Base-by-base conservation (phyloP, 2,329 filamentous ascomycete genomes). In the Akanthomyces dipterigenus region DNA sequence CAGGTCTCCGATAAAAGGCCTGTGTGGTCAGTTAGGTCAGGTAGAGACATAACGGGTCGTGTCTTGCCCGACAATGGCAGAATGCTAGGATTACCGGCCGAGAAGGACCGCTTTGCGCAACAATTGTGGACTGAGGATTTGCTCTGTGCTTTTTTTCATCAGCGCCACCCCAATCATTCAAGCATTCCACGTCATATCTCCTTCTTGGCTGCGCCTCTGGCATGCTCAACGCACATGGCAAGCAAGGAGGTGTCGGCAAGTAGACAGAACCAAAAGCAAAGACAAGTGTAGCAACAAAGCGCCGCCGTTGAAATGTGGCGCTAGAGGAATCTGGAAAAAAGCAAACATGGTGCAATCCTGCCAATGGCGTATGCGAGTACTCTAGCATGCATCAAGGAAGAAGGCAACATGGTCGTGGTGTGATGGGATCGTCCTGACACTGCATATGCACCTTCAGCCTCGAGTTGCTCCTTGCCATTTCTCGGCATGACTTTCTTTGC, bases 281-380 rank as follows among this genome's bases (percentile, higher is more conserved):
- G 16, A 20, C 3, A 26, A 9, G 7, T 11, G 31, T 34, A 34
- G 42, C 38, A 48, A n/a, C 12, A 28, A 36, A 57, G 20, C 20
- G 53, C 40, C 34, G 45, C 55, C 55, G 45, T 50, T 58, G 22
- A 31, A 31, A 20, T 20, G 55, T 58, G 55, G 55, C 55, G 55
- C 16, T 14, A 18, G 40, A 2, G 26, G 42, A 14, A 6, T 16
- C 5, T 18, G n/a, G 24, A 50, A 58, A 58, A 36, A 58, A 58
- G 45, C 16, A 58, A 50, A 26, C 43, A 57, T 8, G 31, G 31
- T 34, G 31, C 11, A 34, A 34, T 34, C 8, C 31, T 34, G 31
- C 31, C 31, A 34, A 34, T 34, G 31, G 31, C 31, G 31, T 11
- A 34, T 34, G 31, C 31, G 3, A 34, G 31, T 42, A n/a, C 12